Evolutionary conservation across 345 rosid species (phyloP), one percentile per base, ranked within the genome.

Genomic region (Mangifera indica): DNA sequence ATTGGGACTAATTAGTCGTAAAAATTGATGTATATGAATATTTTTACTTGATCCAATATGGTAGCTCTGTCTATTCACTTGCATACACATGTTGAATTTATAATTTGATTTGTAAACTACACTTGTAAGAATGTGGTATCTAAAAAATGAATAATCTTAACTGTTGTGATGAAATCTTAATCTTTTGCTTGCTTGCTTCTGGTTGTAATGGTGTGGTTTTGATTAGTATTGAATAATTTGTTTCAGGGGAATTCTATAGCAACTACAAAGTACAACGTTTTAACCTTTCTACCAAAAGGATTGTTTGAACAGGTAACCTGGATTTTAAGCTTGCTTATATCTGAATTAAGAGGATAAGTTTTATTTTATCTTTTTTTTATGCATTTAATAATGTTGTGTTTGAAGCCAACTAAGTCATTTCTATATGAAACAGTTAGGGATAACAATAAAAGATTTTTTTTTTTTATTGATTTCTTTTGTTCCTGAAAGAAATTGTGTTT

Each of bases 261-360:
- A 14, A 96, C 99, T 45, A 96, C 99, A 21, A 96, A 96, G 90
- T 93, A 96, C 86, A 96, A 96, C 82, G 82, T 96, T 85, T 61
- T 96, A 46, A 89, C 99, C 3, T 96, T 96, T 86, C 74, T 96
- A 15, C 99, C 99, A 1, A 96, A 96, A 82, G 99, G 99, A 69
- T 72, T 96, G 80, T 96, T 91, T 81, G 99, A 96, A 84, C 99
- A 96, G 99, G 99, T 96, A 87, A 81, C 54, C 37, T 71, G 40
- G n/a, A 63, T 60, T n/a, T 44, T 59, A 55, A 53, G 40, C 57
- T 21, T 64, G 52, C 70, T 29, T 71, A 49, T 37, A 51, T 17
- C 72, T n/a, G 34, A 48, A 55, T 63, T 45, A 21, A 24, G 45
- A 40, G 11, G 18, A 51, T 63, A 22, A 61, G 37, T 63, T 46